Evolutionary conservation across 176 grass and related monocot species (phyloP), one percentile per base, ranked within the genome.

Genomic region (Oryza meridionalis): DNA sequence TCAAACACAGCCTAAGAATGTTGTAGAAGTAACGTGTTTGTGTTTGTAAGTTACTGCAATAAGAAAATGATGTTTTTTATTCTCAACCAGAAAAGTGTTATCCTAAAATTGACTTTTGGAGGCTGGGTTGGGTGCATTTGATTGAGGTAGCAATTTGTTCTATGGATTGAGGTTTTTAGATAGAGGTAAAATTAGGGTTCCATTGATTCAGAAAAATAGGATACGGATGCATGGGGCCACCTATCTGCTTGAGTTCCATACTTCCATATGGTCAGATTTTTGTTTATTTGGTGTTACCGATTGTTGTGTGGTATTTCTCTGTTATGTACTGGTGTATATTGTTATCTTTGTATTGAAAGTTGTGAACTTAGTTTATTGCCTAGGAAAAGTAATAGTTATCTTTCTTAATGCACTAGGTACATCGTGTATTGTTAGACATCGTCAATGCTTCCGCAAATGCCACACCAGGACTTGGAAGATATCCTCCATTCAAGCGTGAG

Each of bases 401-500:
- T 33, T 84, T 69, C 15, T 71, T 86, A 73, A 85, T 67, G 19
- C 26, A 64, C 81, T 86, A 98, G 95, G 95, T 98, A 55, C 92
- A 98, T 81, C 95, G 85, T 81, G 95, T 98, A 82, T 67, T 98
- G 49, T 65, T 98, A 75, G 92, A 95, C 80, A 95, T 98, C 86
- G 89, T 98, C 62, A 94, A 92, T 88, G 88, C 95, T 51, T 79
- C 91, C 8, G 95, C 95, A 75, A 98, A 98, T 90, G 89, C 92
- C 71, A 95, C 95, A 64, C 88, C 92, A 16, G 95, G 92, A 74
- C 95, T 95, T 62, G 92, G 92, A 82, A 93, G 92, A 86, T 98
- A 98, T 78, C 92, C 92, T 78, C 93, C 92, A 79, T 98, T 98
- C 82, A 98, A 95, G 85, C 93, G 91, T 47, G 92, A 98, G 95